Evolutionary conservation across 2,329 filamentous ascomycete species (phyloP).

Genomic region (Aspergillus sp.): DNA sequence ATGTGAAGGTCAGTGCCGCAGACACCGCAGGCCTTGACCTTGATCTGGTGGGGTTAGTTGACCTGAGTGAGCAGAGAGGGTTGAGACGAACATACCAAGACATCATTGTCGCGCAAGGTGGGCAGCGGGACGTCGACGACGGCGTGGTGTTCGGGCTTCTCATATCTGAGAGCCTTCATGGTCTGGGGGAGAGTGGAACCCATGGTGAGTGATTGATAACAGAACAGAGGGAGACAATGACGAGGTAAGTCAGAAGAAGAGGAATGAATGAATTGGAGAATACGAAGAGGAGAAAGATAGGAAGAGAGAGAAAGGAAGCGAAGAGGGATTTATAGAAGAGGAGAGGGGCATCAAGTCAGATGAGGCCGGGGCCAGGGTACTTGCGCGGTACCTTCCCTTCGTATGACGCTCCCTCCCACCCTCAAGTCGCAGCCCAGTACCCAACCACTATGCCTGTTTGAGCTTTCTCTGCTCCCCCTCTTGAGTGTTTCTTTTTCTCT

Average conservation of each 20-base stretch:
- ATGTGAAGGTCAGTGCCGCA: slow-evolving; percentile 55
- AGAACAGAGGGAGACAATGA: not conserved
- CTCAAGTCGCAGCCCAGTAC: too few species aligned
- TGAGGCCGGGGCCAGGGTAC: not conserved
- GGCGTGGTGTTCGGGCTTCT: slow-evolving; percentile 60
- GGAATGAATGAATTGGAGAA: not conserved
- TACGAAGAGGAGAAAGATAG: slow-evolving; percentile 1
- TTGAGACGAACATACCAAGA: slow-evolving; percentile 45
- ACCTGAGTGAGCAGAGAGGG: not conserved
- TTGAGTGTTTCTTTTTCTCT: too few species aligned
- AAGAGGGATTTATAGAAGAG: slow-evolving; percentile 1
- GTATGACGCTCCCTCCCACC: too few species aligned
- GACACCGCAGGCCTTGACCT: slow-evolving; percentile 66
- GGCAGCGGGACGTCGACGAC: slow-evolving; percentile 63
- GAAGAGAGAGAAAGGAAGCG: slow-evolving; percentile 1
- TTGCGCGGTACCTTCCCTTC: too few species aligned
- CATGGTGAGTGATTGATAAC: slow-evolving; percentile 25
- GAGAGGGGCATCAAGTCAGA: not conserved
- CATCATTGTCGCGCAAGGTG: slow-evolving; percentile 57
- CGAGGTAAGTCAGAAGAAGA: not conserved
- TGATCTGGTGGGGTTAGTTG: slow-evolving; percentile 42
- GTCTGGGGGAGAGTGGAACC: slow-evolving; percentile 46
- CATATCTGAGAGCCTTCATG: slow-evolving; percentile 64
- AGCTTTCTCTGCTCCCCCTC: too few species aligned
- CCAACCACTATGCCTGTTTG: too few species aligned